Conservation (phyloP, 352 stramenopile species). For the Globisporangium polare region DNA sequence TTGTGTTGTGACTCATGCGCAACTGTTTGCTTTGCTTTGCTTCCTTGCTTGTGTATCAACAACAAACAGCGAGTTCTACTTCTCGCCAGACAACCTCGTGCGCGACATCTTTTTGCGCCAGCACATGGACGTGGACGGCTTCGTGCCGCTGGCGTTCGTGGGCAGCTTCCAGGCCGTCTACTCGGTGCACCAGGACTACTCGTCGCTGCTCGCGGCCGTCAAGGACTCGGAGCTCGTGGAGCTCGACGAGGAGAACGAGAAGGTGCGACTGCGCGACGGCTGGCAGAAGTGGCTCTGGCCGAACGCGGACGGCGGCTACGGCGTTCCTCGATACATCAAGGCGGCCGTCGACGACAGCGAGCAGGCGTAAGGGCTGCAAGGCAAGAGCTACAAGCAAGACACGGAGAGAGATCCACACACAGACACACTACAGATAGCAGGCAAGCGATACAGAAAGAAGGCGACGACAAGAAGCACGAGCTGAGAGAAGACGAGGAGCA, state of each 20-base stretch:
- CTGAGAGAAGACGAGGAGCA: too few relatives aligned
- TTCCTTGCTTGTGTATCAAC: not conserved
- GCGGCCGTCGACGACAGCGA: conserved; percentile 32
- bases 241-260: conserved; percentile 88
- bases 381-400: not conserved
- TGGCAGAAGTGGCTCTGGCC: conserved; percentile 90
- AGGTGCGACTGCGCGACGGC: conserved; percentile 79
- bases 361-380: conserved; percentile 19
- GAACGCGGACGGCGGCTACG: conserved; percentile 80
- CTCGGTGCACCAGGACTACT: conserved; percentile 81
- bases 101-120: conserved; percentile 82
- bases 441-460: not conserved
- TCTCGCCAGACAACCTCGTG: conserved; percentile 79
- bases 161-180: conserved; percentile 88
- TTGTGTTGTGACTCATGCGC: conserved; percentile 6
- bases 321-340: conserved; percentile 89
- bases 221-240: conserved; percentile 64
- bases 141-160: conserved; percentile 86
- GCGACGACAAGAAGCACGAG: not conserved
- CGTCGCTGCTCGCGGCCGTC: conserved; percentile 70
- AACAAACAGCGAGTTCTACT: conserved; percentile 77
- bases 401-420: conserved; percentile 8
- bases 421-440: not conserved
- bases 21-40: not conserved
- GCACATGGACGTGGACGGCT: conserved; percentile 87